These are phyloP conservation scores for Tylopilus sp. DNA, from an alignment of 768 basidiomycete genomes.

Conservation along the genomic window DNA sequence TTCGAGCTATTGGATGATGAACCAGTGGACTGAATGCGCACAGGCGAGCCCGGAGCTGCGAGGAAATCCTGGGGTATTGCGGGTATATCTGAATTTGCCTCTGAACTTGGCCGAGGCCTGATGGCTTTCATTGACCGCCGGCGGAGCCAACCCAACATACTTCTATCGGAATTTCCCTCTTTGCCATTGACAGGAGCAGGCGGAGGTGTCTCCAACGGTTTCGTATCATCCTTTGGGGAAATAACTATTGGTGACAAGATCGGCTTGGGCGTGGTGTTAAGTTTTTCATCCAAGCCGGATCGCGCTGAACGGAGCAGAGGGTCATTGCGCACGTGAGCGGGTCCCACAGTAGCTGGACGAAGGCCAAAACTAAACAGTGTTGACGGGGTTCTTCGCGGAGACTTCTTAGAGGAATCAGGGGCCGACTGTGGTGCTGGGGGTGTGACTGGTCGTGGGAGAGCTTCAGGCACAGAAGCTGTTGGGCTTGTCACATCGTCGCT, in stretches of 20 bases:
- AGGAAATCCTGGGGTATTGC: conserved; percentile 12
- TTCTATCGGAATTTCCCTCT: conserved; percentile 42
- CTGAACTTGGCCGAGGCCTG: conserved; percentile 24
- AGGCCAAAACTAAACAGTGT: conserved; percentile 17
- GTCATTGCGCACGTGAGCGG: conserved; percentile 15
- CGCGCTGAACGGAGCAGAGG: conserved; percentile 22
- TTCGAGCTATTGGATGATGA: conserved; percentile 26
- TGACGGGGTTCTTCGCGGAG: conserved; percentile 24
- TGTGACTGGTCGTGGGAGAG: conserved; percentile 14
- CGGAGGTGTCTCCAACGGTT: conserved; percentile 28
- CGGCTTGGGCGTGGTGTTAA: conserved; percentile 6
- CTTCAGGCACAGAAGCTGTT: conserved; percentile 11
- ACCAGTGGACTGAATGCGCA: conserved; percentile 18
- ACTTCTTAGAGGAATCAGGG: conserved; percentile 11
- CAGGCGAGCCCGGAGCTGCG: conserved; percentile 16
- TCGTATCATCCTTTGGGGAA: conserved; percentile 20
- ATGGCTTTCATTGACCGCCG: conserved; percentile 20
- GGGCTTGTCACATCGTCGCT: conserved; percentile 24
- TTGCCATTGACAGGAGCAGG: conserved; percentile 27
- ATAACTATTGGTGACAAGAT: conserved; percentile 11
- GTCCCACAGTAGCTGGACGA: conserved; percentile 13
- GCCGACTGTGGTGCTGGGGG: conserved; percentile 23
- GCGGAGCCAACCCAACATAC: conserved; percentile 33
- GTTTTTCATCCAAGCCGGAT: conserved; percentile 25
- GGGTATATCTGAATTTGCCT: conserved; percentile 13